These are phyloP conservation scores for Hymenoscyphus fructigenus DNA, from an alignment of 2,329 filamentous ascomycete genomes.

Conservation along the genomic window DNA sequence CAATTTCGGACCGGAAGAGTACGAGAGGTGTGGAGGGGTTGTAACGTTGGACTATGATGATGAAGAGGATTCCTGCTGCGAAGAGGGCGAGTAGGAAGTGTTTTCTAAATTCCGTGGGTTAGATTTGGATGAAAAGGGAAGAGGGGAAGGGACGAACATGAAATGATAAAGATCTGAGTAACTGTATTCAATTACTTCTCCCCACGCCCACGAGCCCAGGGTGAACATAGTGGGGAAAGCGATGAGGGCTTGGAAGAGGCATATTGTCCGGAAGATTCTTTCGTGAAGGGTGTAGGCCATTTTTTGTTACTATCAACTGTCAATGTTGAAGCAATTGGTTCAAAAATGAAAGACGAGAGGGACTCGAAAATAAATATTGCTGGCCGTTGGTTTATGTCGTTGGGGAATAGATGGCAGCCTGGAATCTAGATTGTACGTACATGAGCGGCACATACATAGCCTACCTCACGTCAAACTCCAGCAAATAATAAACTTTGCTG, in stretches of 20 bases:
- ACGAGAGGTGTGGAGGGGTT: constrained; percentile 7
- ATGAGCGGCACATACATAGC: background rate
- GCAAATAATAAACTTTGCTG: background rate
- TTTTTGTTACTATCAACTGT: background rate
- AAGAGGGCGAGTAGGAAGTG: constrained; percentile 20
- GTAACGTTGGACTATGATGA: constrained; percentile 24
- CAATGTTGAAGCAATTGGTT: background rate
- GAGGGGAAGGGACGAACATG: constrained; percentile 10
- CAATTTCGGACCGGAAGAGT: constrained; percentile 21
- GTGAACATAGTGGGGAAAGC: constrained; percentile 20
- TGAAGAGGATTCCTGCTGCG: constrained; percentile 25
- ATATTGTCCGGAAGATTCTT: constrained; percentile 22
- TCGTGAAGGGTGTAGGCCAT: constrained; percentile 20
- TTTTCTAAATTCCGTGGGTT: constrained; percentile 8
- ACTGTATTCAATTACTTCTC: constrained; percentile 4
- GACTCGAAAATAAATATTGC: background rate
- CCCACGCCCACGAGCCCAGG: constrained; percentile 12
- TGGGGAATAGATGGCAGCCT: background rate
- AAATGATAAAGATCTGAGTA: constrained; percentile 16
- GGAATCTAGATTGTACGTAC: background rate
- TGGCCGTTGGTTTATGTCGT: background rate
- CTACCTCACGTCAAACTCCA: background rate
- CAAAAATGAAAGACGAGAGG: no score
- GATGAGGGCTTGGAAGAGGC: constrained; percentile 25
- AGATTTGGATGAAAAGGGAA: background rate